Evolutionary conservation across 1,139 yeast species (phyloP).

Genomic region (Lodderomyces beijingensis): DNA sequence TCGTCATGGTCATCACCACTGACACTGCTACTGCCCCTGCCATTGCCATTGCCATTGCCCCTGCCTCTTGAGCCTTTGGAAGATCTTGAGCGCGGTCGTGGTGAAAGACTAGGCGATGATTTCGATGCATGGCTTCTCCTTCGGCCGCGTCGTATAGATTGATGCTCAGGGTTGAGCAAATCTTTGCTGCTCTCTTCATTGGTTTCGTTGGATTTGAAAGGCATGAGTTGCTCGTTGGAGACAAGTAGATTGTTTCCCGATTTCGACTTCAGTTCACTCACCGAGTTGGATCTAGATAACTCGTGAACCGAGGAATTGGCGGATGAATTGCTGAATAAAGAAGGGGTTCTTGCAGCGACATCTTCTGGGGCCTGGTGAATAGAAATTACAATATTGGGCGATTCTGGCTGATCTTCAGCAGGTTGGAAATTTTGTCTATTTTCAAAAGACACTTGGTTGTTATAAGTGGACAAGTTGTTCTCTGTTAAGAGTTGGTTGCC

Average conservation of each 20-base stretch:
- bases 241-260: constrained; percentile 10
- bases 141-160: constrained; percentile 30
- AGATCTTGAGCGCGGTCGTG: constrained; percentile 15
- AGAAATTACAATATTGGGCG: constrained; percentile 21
- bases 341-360: constrained; percentile 37
- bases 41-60: constrained; percentile 3
- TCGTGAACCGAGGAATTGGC: constrained; percentile 28
- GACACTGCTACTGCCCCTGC: neutral
- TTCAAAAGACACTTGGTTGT: constrained; percentile 10
- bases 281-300: constrained; percentile 15
- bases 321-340: constrained; percentile 40
- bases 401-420: constrained; percentile 13
- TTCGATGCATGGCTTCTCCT: constrained; percentile 23
- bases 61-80: constrained; percentile 2
- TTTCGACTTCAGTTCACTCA: constrained; percentile 4
- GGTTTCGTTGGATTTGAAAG: constrained; percentile 6
- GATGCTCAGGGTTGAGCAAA: constrained; percentile 32
- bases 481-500: constrained; percentile 24
- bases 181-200: constrained; percentile 9
- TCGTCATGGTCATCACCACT: constrained; percentile 13
- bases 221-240: constrained; percentile 19
- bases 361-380: constrained; percentile 29
- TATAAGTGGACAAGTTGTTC: constrained; percentile 19
- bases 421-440: neutral
- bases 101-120: constrained; percentile 16